Evolutionary conservation across 169 alveolate genomes (phyloP), one percentile per base, ranked within the genome.

Genomic region (Plasmodium berghei): DNA sequence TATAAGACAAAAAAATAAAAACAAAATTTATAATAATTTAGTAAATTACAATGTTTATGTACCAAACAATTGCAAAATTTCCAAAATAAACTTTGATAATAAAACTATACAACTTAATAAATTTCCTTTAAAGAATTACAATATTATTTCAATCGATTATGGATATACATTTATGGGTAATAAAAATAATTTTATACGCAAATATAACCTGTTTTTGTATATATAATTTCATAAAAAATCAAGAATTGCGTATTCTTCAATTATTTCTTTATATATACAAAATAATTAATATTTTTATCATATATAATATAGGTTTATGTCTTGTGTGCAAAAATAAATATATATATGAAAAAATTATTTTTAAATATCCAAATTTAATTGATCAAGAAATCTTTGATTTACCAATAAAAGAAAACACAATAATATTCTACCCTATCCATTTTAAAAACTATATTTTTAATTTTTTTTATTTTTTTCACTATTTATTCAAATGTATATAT

Each of bases 91-190:
- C 55, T 22, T 63, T 18, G 58, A 63, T 6, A 42, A 75, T 9
- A 20, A 55, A 20, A 48, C 26, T 10, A 18, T 75, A 10, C 48
- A 75, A 48, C 48, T 75, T 28, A 46, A 40, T 34, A 75, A 75
- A 56, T 56, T 75, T 18, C 72, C 89, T 10, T 56, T 75, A 28
- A 62, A 45, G 34, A 46, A 20, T 55, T 75, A 62, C 61, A 75
- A 48, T 28, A 75, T 75, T n/a, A 69, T 75, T n/a, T 75, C 89
- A 14, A 69, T 75, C 63, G 89, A 75, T 24, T 75, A 75, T 22
- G 89, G 89, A 5, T 75, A 75, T 49, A 75, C 42, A 18, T 75
- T 75, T 67, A 75, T 75, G 89, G 89, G 89, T 75, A 75, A 75
- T 42, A n/a, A 10, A 46, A 75, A 24, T 40, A 34, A 14, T 9